Conservation (phyloP, 23 red algal species). For the Gracilaria domingensis region DNA sequence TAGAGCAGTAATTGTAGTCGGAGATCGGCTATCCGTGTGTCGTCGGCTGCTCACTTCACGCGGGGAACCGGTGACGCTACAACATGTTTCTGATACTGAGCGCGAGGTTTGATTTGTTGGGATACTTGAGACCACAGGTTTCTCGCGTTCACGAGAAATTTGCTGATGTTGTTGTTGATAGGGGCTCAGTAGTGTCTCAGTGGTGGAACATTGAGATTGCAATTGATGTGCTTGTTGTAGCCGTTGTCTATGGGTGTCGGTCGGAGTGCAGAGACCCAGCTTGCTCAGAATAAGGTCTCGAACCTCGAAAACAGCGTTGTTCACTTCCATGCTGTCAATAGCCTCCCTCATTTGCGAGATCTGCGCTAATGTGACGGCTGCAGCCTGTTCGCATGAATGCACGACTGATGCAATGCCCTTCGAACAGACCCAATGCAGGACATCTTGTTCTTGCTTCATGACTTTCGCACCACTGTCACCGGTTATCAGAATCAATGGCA, state of each 20-base stretch:
- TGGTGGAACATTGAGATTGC: not conserved
- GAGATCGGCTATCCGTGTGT: slow-evolving; percentile 29
- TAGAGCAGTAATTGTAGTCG: slow-evolving; percentile 45
- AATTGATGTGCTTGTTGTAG: not conserved
- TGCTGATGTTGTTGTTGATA: not conserved
- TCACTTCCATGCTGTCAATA: slow-evolving; percentile 34
- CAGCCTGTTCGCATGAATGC: slow-evolving; percentile 36
- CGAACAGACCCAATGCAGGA: slow-evolving; percentile 70
- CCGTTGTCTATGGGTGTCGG: not conserved
- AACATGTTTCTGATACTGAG: not conserved
- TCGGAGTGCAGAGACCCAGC: not conserved
- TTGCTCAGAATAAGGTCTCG: slow-evolving; percentile 62
- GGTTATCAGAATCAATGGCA: slow-evolving; percentile 66
- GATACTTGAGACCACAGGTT: not conserved
- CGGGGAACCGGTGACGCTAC: not conserved
- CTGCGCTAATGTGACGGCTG: slow-evolving; percentile 25
- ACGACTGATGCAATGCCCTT: slow-evolving; percentile 57
- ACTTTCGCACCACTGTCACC: slow-evolving; percentile 51
- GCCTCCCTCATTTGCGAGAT: slow-evolving; percentile 61
- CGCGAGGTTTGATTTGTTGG: not conserved
- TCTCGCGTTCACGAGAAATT: not conserved
- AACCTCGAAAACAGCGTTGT: slow-evolving; percentile 85
- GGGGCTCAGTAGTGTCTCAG: not conserved
- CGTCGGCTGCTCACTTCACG: slow-evolving; percentile 6
- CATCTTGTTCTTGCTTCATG: slow-evolving; percentile 84